Base-by-base conservation (phyloP, 73 alveolate species). In the Durusdinium trenchii region DNA sequence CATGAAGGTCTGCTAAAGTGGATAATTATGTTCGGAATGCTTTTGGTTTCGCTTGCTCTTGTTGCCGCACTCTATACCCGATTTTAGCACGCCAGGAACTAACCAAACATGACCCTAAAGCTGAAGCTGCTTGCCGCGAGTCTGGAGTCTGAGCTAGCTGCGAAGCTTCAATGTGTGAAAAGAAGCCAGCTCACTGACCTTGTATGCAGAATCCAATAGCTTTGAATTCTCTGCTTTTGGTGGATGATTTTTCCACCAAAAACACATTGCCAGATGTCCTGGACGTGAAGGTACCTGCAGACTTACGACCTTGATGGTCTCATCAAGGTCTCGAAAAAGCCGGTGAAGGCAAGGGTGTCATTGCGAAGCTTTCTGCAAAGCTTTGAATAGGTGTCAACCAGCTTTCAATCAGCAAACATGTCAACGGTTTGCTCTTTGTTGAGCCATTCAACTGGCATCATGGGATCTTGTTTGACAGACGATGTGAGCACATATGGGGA, bases 61-160 rank as follows among this genome's bases (percentile, higher is more conserved):
- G 23, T 26, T 64, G 78, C 78, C 7, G 9, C 78, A n/a, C 5
- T 73, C 26, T 23, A 6, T 10, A 36, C 36, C 7, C 6, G 67
- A 10, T 14, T 51, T 3, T 52, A 7, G 38, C 6, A 26, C 30
- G 57, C 1, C 79, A 91, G 98, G 98, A 91, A 64, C 98, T 91
- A 9, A 91, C 98, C 6, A 76, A 91, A 26, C 46, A 67, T 38
- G 89, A 91, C 71, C 60, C 98, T 3, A 67, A 87, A 3, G 98
- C 98, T 20, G 98, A 91, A 42, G 90, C 90, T 42, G 85, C 85
- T 52, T 91, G 98, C 98, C 57, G 75, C n/a, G 98, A 71, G 98
- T 52, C 12, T 51, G 95, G 84, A 10, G 20, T 64, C 95, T 61
- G 67, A 36, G 18, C 69, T 57, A 16, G 69, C 23, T 23, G 69